Evolutionary conservation across 345 rosid genomes (phyloP).

Genomic region (Litchi chinensis): DNA sequence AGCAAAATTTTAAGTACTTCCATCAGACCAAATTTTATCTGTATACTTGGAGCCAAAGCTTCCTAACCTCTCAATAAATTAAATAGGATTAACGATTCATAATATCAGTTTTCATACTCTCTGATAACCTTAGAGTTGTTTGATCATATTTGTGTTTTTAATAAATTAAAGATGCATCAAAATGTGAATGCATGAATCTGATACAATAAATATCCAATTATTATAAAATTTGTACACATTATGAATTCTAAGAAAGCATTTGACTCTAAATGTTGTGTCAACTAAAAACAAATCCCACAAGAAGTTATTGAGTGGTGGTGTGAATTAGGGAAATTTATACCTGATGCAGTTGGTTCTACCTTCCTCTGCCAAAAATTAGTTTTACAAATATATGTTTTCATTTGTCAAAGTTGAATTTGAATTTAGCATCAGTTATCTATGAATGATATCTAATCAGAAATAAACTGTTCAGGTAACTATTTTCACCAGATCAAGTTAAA

Average conservation of each 20-base stretch:
- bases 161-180: background rate
- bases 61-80: background rate
- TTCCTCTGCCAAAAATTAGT: background rate
- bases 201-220: background rate
- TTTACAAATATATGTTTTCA: background rate
- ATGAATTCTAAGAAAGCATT: background rate
- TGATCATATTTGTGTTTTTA: background rate
- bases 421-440: slow-evolving; percentile 4
- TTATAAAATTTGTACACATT: background rate
- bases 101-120: background rate
- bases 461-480: background rate
- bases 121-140: background rate
- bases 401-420: background rate
- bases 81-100: background rate
- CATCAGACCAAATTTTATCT: background rate
- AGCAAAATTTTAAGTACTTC: background rate
- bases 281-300: background rate
- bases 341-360: background rate
- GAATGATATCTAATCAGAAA: background rate
- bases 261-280: background rate
- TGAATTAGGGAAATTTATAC: background rate
- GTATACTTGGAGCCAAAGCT: slow-evolving; percentile 2
- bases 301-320: background rate
- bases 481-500: background rate
- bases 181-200: background rate